Evolutionary conservation across 1,139 yeast species (phyloP).

Genomic region (Candida anutae): DNA sequence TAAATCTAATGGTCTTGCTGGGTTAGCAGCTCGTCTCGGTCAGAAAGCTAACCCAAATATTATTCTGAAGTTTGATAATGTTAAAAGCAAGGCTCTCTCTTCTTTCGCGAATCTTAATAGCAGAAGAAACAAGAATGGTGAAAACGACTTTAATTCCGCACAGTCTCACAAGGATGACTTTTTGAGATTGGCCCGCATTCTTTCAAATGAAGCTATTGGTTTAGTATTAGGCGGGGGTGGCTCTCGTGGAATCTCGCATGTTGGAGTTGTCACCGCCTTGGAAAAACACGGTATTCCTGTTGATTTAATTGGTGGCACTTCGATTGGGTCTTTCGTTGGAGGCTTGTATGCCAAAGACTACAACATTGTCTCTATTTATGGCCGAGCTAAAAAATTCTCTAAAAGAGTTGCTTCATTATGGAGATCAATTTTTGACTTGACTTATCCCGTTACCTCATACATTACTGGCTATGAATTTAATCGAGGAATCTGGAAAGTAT

Average conservation of each 20-base stretch:
- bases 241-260: constrained; percentile 88
- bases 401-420: constrained; percentile 77
- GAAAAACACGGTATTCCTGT: constrained; percentile 92
- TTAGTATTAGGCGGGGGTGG: constrained; percentile 97
- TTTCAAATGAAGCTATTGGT: constrained; percentile 92
- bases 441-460: constrained; percentile 90
- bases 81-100: constrained; percentile 22
- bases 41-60: constrained; percentile 28
- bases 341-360: constrained; percentile 91
- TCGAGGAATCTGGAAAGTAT: constrained; percentile 91
- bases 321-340: constrained; percentile 93
- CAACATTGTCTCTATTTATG: constrained; percentile 84
- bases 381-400: constrained; percentile 81
- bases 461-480: constrained; percentile 97
- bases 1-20: constrained; percentile 20
- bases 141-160: constrained; percentile 32
- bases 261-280: constrained; percentile 87
- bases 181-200: constrained; percentile 75
- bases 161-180: constrained; percentile 80
- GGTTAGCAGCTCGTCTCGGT: constrained; percentile 32
- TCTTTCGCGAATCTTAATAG: constrained; percentile 15
- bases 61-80: constrained; percentile 24
- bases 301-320: constrained; percentile 92
- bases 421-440: constrained; percentile 77
- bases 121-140: constrained; percentile 9